phyloP scores from a whole-genome alignment of 2,329 filamentous ascomycete species.

The Neofusicoccum sp. region DNA sequence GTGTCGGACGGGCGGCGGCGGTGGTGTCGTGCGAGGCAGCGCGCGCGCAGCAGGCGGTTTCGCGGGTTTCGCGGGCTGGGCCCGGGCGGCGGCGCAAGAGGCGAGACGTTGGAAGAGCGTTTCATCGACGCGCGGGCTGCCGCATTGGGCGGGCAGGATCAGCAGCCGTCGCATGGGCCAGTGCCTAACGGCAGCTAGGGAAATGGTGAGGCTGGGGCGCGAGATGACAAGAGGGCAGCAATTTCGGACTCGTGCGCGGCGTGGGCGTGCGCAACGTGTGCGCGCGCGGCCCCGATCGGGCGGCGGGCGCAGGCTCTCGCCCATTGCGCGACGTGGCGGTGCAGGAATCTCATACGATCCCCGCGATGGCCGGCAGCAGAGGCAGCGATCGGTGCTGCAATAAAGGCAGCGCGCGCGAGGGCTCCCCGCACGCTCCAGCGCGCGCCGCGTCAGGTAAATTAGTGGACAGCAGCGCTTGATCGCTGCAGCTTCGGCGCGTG shows the following conservation, averaged over 20 bases:
- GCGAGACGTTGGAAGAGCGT: constrained; percentile 11
- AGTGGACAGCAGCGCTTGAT: constrained; percentile 18
- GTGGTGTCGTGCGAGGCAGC: constrained; percentile 1
- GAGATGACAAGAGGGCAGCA: constrained; percentile 7
- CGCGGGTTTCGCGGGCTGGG: background rate
- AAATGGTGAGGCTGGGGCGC: constrained; percentile 19
- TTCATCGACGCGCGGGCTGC: constrained; percentile 11
- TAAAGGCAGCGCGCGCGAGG: constrained; percentile 14
- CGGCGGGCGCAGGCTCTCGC: constrained; percentile 4
- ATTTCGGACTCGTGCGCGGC: constrained; percentile 11
- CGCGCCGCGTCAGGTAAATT: constrained; percentile 8
- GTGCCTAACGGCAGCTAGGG: constrained; percentile 19
- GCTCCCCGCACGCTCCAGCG: constrained; percentile 15
- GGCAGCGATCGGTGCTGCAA: constrained; percentile 16
- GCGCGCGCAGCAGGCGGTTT: background rate
- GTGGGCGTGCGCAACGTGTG: constrained; percentile 2
- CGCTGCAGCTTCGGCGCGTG: constrained; percentile 18
- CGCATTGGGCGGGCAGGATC: constrained; percentile 12
- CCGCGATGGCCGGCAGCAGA: constrained; percentile 13
- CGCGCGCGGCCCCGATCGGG: background rate
- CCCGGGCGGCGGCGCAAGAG: constrained; percentile 4
- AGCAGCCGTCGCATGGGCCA: constrained; percentile 18
- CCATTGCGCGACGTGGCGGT: constrained; percentile 18
- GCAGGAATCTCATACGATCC: constrained; percentile 17
- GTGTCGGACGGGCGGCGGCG: background rate